Percentiles rank a stretch among this genome's conserved stretches.
Evolutionary conservation across 176 grass and related monocot species (phyloP).

Genomic region (Raddia distichophylla): DNA sequence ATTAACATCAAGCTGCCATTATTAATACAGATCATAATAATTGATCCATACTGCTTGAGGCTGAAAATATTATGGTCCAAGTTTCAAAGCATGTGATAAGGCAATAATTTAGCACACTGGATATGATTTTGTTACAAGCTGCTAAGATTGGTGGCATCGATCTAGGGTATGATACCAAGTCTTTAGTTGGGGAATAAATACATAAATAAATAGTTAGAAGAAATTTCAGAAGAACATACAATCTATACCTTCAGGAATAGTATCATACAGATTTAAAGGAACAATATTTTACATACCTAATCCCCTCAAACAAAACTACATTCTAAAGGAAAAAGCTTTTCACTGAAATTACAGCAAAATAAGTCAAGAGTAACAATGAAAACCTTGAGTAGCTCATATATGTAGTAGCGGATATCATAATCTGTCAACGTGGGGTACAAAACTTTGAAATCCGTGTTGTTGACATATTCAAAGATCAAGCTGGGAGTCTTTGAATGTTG

Average conservation of each 20-base stretch:
- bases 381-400: constrained; percentile 99
- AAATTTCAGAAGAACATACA: constrained; percentile 21
- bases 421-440: constrained; percentile 89
- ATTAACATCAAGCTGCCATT: constrained; percentile 23
- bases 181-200: constrained; percentile 5
- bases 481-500: constrained; percentile 96
- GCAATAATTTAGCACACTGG: background rate
- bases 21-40: background rate
- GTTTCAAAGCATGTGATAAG: background rate
- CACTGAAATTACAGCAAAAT: constrained; percentile 26
- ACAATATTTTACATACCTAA: background rate
- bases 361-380: background rate
- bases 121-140: constrained; percentile 22
- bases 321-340: background rate
- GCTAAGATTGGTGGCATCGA: background rate
- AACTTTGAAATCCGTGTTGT: constrained; percentile 98
- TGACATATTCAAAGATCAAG: constrained; percentile 95
- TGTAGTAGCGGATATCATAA: constrained; percentile 99
- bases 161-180: constrained; percentile 1
- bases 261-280: background rate
- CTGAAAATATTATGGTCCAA: background rate
- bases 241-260: background rate
- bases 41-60: background rate
- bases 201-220: constrained; percentile 16
- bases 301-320: background rate